These are phyloP conservation scores for Ogataea trehaloabstinens DNA, from an alignment of 805 yeast species.

Conservation along the genomic window DNA sequence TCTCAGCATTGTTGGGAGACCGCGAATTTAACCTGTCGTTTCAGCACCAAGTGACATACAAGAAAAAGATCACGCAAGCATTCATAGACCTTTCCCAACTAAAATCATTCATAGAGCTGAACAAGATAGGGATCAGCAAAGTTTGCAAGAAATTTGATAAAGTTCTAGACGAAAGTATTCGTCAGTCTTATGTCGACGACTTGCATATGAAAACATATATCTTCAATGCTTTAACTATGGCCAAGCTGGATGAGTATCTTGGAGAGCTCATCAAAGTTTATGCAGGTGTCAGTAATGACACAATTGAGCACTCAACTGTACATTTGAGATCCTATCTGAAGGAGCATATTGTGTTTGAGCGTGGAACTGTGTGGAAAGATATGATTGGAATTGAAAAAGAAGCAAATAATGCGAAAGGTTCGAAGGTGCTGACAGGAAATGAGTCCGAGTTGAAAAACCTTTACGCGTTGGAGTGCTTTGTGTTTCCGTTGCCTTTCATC, in stretches of 20 bases:
- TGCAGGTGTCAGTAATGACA: slow-evolving; percentile 24
- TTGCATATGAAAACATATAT: slow-evolving; percentile 32
- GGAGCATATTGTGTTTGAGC: slow-evolving; percentile 56
- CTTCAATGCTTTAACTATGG: slow-evolving; percentile 32
- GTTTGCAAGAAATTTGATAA: slow-evolving; percentile 55
- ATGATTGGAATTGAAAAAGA: slow-evolving; percentile 47
- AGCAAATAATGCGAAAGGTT: slow-evolving; percentile 26
- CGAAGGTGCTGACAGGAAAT: slow-evolving; percentile 36
- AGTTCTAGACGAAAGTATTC: slow-evolving; percentile 42
- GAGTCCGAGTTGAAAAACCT: slow-evolving; percentile 31
- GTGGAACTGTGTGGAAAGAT: slow-evolving; percentile 56
- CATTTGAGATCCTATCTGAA: slow-evolving; percentile 51
- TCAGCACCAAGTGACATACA: slow-evolving; percentile 48
- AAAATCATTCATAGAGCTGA: slow-evolving; percentile 49
- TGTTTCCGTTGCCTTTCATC: slow-evolving; percentile 20
- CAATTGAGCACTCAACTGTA: slow-evolving; percentile 16
- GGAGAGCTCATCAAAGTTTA: slow-evolving; percentile 30
- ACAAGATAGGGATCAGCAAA: slow-evolving; percentile 51
- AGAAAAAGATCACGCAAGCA: slow-evolving; percentile 44
- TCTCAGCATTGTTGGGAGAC: slow-evolving; percentile 50
- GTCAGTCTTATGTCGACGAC: slow-evolving; percentile 38
- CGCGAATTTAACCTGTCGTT: slow-evolving; percentile 47
- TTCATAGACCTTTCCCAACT: slow-evolving; percentile 47
- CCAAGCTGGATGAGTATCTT: slow-evolving; percentile 28
- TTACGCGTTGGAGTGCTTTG: slow-evolving; percentile 30